Base-by-base conservation (phyloP, 148 eudicot genomes). In the Drosera capensis region DNA sequence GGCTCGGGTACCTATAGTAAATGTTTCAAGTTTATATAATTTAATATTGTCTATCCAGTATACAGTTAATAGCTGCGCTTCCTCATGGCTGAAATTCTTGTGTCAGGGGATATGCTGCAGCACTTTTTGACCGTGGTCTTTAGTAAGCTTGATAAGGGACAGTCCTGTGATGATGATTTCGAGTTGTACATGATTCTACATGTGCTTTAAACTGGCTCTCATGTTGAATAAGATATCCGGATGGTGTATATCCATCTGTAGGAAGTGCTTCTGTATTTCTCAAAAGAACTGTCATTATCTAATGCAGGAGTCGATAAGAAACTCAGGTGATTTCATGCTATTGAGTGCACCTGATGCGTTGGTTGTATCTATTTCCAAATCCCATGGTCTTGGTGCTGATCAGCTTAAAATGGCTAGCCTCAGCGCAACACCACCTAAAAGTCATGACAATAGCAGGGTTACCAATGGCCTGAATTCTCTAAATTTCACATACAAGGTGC, bases 141-240 rank as follows among this genome's bases (percentile, higher is more conserved):
- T 60, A 68, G 46, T 53, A 78, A 79, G 72, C 64, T 90, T 63
- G 95, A 90, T 59, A 80, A 68, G 73, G 99, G 95, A 51, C 85
- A 90, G 58, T 67, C 71, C 18, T 78, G 90, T 75, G 95, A 90
- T 63, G 99, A 90, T 66, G 95, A 84, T 67, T 90, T 90, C 76
- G 99, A 90, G 79, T 60, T 90, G 57, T 80, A 84, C 64, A 63
- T 81, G 64, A 72, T 81, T 54, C 52, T 90, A 55, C 99, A 90
- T 93, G 99, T 78, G 46, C 34, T 39, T 41, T 15, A n/a, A n/a
- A n/a, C n/a, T n/a, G n/a, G 13, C 14, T 34, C 11, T 2, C 38
- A 4, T 34, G 38, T 11, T 34, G 11, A 34, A 34, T 15, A 34
- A 34, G n/a, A 34, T n/a, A n/a, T n/a, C n/a, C n/a, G n/a, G n/a